A percentile compares a stretch with the other conserved stretches of the same genome.
These are phyloP conservation scores for Pulveroboletus sp. DNA, from an alignment of 768 basidiomycete species.

Conservation along the genomic window DNA sequence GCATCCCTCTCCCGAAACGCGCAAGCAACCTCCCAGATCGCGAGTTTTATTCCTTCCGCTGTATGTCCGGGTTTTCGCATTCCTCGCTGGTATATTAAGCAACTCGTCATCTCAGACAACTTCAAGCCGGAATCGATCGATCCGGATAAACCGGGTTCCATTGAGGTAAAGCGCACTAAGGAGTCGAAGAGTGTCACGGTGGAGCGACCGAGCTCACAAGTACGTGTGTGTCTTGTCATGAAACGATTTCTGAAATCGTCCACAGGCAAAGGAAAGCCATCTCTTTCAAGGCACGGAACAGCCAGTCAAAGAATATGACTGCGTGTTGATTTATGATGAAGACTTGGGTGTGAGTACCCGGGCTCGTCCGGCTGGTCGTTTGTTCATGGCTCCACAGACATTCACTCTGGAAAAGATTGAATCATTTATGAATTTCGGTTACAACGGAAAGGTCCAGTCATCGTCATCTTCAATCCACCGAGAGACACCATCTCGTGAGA, in stretches of 20 bases:
- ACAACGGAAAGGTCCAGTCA: slow-evolving; percentile 43
- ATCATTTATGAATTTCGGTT: slow-evolving; percentile 52
- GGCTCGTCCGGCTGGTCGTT: neutral
- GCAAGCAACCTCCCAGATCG: slow-evolving; percentile 48
- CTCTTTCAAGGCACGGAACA: slow-evolving; percentile 56
- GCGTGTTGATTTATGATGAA: slow-evolving; percentile 78
- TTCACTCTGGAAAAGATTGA: slow-evolving; percentile 77
- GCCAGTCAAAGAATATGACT: slow-evolving; percentile 65
- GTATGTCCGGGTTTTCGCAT: slow-evolving; percentile 40
- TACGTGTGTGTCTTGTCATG: slow-evolving; percentile 23
- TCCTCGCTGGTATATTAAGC: neutral
- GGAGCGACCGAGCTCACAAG: slow-evolving; percentile 65
- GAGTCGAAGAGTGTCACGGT: slow-evolving; percentile 53
- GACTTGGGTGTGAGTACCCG: slow-evolving; percentile 53
- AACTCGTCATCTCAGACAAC: slow-evolving; percentile 47
- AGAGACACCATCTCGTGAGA: slow-evolving; percentile 25
- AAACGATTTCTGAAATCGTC: neutral
- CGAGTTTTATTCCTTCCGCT: slow-evolving; percentile 76
- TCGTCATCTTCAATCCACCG: slow-evolving; percentile 16
- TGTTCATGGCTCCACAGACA: slow-evolving; percentile 39
- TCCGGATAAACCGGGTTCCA: slow-evolving; percentile 55
- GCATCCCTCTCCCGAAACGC: slow-evolving; percentile 40
- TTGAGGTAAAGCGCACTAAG: slow-evolving; percentile 54
- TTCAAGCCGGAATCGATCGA: slow-evolving; percentile 76
- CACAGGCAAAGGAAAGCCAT: slow-evolving; percentile 49